A percentile compares a stretch with the other conserved stretches of the same genome.
phyloP scores from a whole-genome alignment of 495 filamentous ascomycete species.

The Pyronema domesticum region DNA sequence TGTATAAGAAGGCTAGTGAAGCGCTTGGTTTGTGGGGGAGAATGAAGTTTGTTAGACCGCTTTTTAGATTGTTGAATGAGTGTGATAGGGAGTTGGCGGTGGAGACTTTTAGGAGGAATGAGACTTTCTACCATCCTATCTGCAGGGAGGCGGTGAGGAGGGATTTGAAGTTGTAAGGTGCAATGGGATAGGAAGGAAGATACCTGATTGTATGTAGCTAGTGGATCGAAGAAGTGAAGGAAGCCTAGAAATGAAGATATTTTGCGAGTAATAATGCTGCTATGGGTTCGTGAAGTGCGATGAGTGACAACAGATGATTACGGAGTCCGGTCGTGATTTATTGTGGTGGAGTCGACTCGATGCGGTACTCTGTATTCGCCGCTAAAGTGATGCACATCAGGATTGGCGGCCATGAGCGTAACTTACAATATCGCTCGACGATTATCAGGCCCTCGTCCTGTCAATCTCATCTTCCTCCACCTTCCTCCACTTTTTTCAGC shows the following conservation, averaged over 20 bases:
- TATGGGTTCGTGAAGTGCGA: too few species aligned
- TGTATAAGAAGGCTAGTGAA: conserved; percentile 51
- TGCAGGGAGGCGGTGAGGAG: conserved; percentile 64
- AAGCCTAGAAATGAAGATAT: not conserved
- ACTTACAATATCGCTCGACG: too few species aligned
- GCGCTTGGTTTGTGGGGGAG: conserved; percentile 66
- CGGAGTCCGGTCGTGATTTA: too few species aligned
- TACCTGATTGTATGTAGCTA: not conserved
- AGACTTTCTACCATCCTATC: conserved; percentile 89
- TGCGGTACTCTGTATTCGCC: too few species aligned
- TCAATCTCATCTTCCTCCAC: too few species aligned
- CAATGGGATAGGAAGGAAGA: not conserved
- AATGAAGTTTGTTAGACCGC: conserved; percentile 89
- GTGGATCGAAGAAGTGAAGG: not conserved
- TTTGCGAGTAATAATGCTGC: too few species aligned
- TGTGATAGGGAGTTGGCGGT: conserved; percentile 56
- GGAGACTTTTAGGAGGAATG: conserved; percentile 69
- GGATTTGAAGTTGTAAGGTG: conserved; percentile 35
- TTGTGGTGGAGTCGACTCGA: too few species aligned
- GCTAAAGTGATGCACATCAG: too few species aligned
- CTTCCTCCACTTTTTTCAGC: too few species aligned
- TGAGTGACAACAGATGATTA: too few species aligned
- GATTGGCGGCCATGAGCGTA: too few species aligned
- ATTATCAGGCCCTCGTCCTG: too few species aligned
- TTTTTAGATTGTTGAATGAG: conserved; percentile 57